Evolutionary conservation across 192 early-diverging fungal species (phyloP).

Genomic region (Jimgerdemannia flammicorona): DNA sequence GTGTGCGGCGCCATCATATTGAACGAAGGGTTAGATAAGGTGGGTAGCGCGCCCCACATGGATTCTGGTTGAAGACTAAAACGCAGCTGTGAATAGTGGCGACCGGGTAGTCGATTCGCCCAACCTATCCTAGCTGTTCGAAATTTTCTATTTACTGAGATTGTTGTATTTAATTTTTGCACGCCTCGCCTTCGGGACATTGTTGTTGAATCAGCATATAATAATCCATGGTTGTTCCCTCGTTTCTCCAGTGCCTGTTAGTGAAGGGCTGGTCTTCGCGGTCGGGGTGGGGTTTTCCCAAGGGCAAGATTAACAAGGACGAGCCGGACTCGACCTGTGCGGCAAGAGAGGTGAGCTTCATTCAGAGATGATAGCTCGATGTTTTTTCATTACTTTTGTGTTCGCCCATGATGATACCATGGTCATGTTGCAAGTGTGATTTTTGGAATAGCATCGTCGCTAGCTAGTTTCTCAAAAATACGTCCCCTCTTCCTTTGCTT

Average conservation of each 20-base stretch:
- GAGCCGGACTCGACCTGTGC: conserved; percentile 87
- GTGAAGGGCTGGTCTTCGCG: conserved; percentile 91
- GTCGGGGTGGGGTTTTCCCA: conserved; percentile 97
- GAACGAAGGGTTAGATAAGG: conserved; percentile 72
- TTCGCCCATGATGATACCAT: not conserved
- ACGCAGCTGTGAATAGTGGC: not conserved
- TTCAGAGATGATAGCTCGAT: too few relatives aligned
- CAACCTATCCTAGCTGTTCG: not conserved
- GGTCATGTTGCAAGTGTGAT: not conserved
- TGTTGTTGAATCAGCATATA: conserved; percentile 1
- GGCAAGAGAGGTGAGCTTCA: conserved; percentile 60
- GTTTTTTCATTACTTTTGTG: conserved; percentile 27
- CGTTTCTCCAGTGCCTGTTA: conserved; percentile 53
- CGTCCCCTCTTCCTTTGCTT: conserved; percentile 22
- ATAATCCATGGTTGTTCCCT: too few relatives aligned
- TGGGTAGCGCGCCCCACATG: conserved; percentile 21
- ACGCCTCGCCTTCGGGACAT: not conserved
- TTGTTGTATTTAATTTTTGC: not conserved
- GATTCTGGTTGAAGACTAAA: not conserved
- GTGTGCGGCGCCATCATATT: conserved; percentile 97
- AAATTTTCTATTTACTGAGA: too few relatives aligned
- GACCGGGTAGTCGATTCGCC: not conserved
- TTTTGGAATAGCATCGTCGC: not conserved
- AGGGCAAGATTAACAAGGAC: conserved; percentile 98
- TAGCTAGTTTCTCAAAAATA: not conserved